Percentiles rank a stretch among this genome's conserved stretches.
Conservation (phyloP, 352 stramenopile species). For the Globisporangium cederbergense region DNA sequence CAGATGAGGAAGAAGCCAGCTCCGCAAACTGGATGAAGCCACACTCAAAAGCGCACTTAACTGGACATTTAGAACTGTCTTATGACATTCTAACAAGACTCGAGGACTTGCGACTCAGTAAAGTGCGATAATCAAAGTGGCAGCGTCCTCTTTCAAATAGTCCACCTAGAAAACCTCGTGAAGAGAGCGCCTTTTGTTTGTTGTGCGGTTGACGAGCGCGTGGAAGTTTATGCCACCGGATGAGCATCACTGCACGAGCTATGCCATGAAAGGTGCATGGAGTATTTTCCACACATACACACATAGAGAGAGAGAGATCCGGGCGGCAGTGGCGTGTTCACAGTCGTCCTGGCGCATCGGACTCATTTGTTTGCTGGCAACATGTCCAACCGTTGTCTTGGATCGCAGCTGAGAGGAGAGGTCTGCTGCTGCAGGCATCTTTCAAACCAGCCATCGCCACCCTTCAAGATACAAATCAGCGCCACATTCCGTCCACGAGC, state of each 20-base stretch:
- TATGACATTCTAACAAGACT: too few species aligned
- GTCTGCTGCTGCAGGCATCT: background rate
- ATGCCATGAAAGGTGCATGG: background rate
- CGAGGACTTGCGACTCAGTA: too few species aligned
- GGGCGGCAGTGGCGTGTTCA: background rate
- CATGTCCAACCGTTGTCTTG: too few species aligned
- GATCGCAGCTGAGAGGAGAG: too few species aligned
- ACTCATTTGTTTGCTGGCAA: background rate
- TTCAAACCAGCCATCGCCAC: background rate
- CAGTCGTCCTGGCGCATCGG: background rate
- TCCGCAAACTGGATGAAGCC: background rate
- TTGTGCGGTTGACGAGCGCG: background rate
- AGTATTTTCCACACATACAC: background rate
- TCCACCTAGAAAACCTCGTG: too few species aligned
- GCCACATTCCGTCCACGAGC: background rate
- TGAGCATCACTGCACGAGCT: too few species aligned
- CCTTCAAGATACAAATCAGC: slow-evolving; percentile 8
- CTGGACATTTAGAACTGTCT: too few species aligned
- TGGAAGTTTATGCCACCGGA: background rate
- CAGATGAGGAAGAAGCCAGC: background rate
- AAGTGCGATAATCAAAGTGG: too few species aligned
- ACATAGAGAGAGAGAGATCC: background rate
- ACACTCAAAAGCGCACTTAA: background rate
- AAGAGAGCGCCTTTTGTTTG: background rate
- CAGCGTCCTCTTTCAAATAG: too few species aligned